A percentile compares a stretch with the other conserved stretches of the same genome.
phyloP scores from a whole-genome alignment of 2,329 filamentous ascomycete species.

The Neoascochyta sp. region DNA sequence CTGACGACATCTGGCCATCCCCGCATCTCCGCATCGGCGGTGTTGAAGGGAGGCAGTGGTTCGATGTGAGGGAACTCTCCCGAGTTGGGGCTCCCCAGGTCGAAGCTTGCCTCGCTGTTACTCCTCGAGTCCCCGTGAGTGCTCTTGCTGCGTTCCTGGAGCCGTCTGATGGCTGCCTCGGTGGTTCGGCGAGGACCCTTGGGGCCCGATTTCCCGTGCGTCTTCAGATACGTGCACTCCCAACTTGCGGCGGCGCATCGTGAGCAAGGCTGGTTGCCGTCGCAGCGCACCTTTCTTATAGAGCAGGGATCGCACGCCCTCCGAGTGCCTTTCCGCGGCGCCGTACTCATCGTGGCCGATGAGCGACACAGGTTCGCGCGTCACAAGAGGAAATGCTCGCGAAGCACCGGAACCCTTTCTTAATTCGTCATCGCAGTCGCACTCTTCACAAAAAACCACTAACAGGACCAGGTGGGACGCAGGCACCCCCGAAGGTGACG shows the following conservation, averaged over 20 bases:
- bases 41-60: slow-evolving; percentile 17
- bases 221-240: slow-evolving; percentile 38
- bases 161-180: slow-evolving; percentile 32
- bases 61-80: slow-evolving; percentile 27
- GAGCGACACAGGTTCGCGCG: slow-evolving; percentile 12
- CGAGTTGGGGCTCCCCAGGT: slow-evolving; percentile 27
- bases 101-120: slow-evolving; percentile 33
- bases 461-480: too few species aligned
- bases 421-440: slow-evolving; percentile 24
- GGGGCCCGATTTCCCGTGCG: slow-evolving; percentile 35
- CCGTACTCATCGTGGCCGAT: slow-evolving; percentile 22
- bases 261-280: slow-evolving; percentile 34
- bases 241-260: slow-evolving; percentile 34
- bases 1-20: slow-evolving; percentile 27
- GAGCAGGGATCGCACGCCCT: slow-evolving; percentile 37
- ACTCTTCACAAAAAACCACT: too few species aligned
- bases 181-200: slow-evolving; percentile 36
- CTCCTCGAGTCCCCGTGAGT: slow-evolving; percentile 23
- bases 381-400: slow-evolving; percentile 13
- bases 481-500: slow-evolving; percentile 7
- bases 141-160: slow-evolving; percentile 30
- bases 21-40: slow-evolving; percentile 14
- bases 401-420: slow-evolving; percentile 13
- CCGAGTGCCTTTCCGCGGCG: slow-evolving; percentile 34
- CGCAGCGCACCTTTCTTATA: slow-evolving; percentile 35